Base-by-base conservation (phyloP, 441 rosid species). In the Macaranga tanarius region DNA sequence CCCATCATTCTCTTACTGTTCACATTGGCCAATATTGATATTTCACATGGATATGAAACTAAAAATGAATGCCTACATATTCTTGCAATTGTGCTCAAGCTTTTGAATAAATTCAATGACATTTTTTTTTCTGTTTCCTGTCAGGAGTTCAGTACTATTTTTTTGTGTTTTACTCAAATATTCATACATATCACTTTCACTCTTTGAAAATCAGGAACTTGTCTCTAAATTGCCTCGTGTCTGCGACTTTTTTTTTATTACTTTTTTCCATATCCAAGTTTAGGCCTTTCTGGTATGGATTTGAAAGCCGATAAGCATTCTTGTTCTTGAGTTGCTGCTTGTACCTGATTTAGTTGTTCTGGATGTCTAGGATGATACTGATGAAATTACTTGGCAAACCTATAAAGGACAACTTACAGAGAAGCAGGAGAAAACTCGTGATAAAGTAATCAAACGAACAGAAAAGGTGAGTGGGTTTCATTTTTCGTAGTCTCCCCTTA, bases 341-440 rank as follows among this genome's bases (percentile, higher is more conserved):
- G 5, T 31, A 31, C 38, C 22, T 58, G 67, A 52, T 42, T 34
- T 52, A 54, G 38, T 31, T 73, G 28, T 66, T 60, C 55, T 71
- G 57, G 70, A 67, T 79, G 44, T 77, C 26, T 73, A 92, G 99
- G 98, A 93, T 64, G 97, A 93, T 68, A 79, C 52, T 57, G 96
- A 95, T 74, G 98, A 90, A 85, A 74, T 95, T 62, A 93, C 97
- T 45, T 93, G 99, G 99, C 98, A 95, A 84, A 95, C 90, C 69
- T 93, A 87, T 88, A 90, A 75, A 70, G 99, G 98, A 73, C 87
- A 89, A 82, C 99, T 96, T 75, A 95, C 97, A 0, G 95, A 95
- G 74, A 95, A 89, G 89, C 98, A 95, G 83, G 98, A 90, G 78
- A 95, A 93, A 85, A 93, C 98, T 65, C 90, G 89, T 59, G 97